A percentile compares a stretch with the other conserved stretches of the same genome.
Evolutionary conservation across 768 basidiomycete species (phyloP).

Genomic region (Leccinum subtestaceum): DNA sequence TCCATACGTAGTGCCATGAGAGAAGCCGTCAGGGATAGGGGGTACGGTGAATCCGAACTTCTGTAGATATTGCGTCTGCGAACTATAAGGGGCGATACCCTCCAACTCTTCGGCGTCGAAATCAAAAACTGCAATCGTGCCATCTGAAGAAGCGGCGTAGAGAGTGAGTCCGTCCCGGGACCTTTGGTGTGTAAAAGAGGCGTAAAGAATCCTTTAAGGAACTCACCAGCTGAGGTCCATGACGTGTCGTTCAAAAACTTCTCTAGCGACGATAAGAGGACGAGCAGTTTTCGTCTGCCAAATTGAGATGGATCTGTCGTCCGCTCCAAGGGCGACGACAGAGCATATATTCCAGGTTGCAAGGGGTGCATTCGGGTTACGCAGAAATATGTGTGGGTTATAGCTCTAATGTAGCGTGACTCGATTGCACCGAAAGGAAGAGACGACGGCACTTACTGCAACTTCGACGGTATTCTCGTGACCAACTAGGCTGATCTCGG

Average conservation of each 20-base stretch:
- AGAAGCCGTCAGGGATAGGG: slow-evolving; percentile 68
- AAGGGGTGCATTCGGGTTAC: slow-evolving; percentile 63
- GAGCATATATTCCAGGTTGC: slow-evolving; percentile 84
- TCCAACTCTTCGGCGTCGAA: slow-evolving; percentile 81
- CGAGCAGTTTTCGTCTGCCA: slow-evolving; percentile 94
- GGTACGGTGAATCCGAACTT: slow-evolving; percentile 76
- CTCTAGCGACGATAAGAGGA: slow-evolving; percentile 89
- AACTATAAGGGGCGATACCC: slow-evolving; percentile 70
- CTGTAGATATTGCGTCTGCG: slow-evolving; percentile 75
- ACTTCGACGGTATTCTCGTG: slow-evolving; percentile 98
- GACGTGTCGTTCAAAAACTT: slow-evolving; percentile 92
- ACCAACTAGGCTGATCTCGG: slow-evolving; percentile 91
- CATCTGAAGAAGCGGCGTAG: slow-evolving; percentile 95
- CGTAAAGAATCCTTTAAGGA: background rate
- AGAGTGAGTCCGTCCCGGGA: slow-evolving; percentile 89
- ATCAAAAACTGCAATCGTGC: slow-evolving; percentile 84
- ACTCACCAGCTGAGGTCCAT: slow-evolving; percentile 93
- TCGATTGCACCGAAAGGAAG: background rate
- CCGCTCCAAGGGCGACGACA: slow-evolving; percentile 90
- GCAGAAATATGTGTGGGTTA: slow-evolving; percentile 92
- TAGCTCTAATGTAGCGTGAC: slow-evolving; percentile 42
- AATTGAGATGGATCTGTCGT: slow-evolving; percentile 89
- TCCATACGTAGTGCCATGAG: slow-evolving; percentile 42
- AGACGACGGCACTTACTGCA: slow-evolving; percentile 53
- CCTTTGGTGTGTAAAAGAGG: slow-evolving; percentile 44